Conservation (phyloP, 305 asterid species). For the Fraxinus dipetala region DNA sequence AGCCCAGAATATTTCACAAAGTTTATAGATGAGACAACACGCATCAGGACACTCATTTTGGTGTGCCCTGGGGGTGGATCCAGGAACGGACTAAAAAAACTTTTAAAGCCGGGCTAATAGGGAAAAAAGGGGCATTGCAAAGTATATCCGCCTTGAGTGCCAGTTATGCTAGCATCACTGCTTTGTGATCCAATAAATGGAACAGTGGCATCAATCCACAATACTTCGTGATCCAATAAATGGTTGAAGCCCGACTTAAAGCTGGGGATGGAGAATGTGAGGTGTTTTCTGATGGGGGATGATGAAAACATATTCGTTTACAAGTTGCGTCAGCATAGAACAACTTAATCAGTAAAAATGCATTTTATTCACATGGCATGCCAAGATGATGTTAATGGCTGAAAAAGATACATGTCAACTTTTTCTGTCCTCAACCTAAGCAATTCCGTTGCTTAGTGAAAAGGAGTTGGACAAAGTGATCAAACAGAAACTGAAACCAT, state of each 20-base stretch:
- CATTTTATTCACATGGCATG: not conserved
- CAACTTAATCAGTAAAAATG: not conserved
- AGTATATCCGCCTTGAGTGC: not conserved
- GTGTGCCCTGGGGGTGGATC: not conserved
- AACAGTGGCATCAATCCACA: not conserved
- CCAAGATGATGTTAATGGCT: not conserved
- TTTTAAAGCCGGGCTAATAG: not conserved
- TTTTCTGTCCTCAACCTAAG: not conserved
- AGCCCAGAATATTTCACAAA: not conserved
- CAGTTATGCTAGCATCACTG: not conserved
- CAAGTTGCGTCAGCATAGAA: not conserved
- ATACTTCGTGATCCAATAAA: not conserved
- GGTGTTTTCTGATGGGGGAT: not conserved
- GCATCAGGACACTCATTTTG: not conserved
- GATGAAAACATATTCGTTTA: not conserved
- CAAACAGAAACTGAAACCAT: not conserved
- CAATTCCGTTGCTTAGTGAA: not conserved
- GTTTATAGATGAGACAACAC: not conserved
- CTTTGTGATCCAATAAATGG: not conserved
- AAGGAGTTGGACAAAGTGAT: not conserved
- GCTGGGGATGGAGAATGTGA: not conserved
- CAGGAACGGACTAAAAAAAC: too few relatives aligned
- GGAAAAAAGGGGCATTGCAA: not conserved
- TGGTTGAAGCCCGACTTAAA: not conserved
- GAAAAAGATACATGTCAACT: not conserved